A percentile compares a stretch with the other conserved stretches of the same genome.
Evolutionary conservation across 805 yeast species (phyloP).

Genomic region (Tetrapisispora iriomotensis): DNA sequence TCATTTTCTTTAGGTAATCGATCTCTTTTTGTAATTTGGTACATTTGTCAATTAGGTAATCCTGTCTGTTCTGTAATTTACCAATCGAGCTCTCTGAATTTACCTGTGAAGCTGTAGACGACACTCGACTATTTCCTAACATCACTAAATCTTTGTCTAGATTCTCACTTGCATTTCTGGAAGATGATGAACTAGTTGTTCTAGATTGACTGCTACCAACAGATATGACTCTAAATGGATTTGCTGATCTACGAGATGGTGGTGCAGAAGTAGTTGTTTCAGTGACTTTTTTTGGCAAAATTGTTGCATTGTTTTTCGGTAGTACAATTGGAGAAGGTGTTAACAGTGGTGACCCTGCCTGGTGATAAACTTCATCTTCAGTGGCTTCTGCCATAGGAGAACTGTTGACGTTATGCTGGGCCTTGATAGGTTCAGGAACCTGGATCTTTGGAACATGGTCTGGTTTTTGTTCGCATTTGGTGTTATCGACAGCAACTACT

Average conservation of each 20-base stretch:
- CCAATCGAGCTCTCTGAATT: constrained; percentile 8
- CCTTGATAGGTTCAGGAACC: no score
- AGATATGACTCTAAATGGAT: constrained; percentile 29
- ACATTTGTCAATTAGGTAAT: constrained; percentile 28
- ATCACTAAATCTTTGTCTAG: background rate
- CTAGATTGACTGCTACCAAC: constrained; percentile 13
- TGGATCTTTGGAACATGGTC: no score
- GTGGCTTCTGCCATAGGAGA: background rate
- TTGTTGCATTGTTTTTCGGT: constrained; percentile 1
- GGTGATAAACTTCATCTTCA: background rate
- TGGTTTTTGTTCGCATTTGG: no score
- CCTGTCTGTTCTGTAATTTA: constrained; percentile 26
- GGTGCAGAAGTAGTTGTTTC: background rate
- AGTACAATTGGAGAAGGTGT: constrained; percentile 1
- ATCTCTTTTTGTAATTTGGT: constrained; percentile 32
- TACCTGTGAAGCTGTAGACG: background rate
- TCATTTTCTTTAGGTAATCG: constrained; percentile 27
- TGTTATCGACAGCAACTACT: no score
- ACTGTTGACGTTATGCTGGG: background rate
- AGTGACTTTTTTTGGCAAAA: background rate
- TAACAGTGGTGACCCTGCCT: background rate
- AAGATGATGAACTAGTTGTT: background rate
- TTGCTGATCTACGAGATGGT: constrained; percentile 11
- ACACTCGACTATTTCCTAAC: background rate
- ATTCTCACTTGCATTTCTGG: constrained; percentile 1